Conservation (phyloP, 2,329 filamentous ascomycete genomes). For the Phoma sp. region DNA sequence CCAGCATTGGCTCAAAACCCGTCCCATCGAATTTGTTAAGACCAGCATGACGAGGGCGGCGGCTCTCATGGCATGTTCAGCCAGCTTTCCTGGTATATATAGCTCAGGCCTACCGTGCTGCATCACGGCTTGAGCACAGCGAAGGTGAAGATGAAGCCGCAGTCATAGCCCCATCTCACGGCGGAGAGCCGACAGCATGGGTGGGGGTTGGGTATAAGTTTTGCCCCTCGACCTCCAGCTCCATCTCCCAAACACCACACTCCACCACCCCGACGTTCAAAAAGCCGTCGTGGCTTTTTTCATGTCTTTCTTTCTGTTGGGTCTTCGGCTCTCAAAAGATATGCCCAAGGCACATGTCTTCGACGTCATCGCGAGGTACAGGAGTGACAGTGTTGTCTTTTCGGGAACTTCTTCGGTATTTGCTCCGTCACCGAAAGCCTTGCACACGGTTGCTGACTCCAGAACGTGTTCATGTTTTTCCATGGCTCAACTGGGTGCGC, state of each 20-base stretch:
- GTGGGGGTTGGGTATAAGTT: slow-evolving; percentile 11
- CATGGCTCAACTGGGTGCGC: too few species aligned
- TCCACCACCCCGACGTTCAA: background rate
- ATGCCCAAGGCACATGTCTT: background rate
- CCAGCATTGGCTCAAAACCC: background rate
- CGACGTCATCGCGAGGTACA: background rate
- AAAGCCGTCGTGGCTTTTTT: background rate
- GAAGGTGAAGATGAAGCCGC: slow-evolving; percentile 11
- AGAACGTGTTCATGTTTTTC: background rate
- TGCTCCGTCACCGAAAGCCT: background rate
- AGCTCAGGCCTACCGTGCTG: slow-evolving; percentile 3
- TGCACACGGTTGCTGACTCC: background rate
- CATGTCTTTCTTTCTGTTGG: background rate
- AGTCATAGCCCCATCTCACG: background rate
- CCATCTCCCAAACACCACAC: slow-evolving; percentile 14
- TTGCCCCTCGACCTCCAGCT: slow-evolving; percentile 3
- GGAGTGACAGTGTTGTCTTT: background rate
- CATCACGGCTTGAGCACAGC: background rate
- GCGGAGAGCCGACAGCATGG: background rate
- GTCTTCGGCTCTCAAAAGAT: background rate
- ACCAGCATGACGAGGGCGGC: background rate
- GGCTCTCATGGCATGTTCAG: slow-evolving; percentile 3
- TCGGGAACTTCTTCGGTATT: background rate
- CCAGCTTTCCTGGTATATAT: slow-evolving; percentile 14
- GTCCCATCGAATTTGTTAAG: background rate